phyloP scores from a whole-genome alignment of 495 filamentous ascomycete species.

The Penicillium mononematosum region DNA sequence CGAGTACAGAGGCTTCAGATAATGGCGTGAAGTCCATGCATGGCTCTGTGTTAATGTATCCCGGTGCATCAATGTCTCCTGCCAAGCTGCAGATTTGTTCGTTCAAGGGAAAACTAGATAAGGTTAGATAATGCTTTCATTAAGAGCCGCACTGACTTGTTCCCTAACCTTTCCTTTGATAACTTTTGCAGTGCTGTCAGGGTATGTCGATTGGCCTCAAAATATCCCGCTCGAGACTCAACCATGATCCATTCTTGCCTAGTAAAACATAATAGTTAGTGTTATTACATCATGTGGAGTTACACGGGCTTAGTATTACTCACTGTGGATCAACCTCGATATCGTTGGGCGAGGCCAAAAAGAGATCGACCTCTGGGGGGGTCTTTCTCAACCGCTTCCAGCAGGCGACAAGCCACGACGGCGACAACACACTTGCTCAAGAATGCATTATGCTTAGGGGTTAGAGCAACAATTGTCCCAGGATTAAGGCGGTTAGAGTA shows the following conservation, averaged over 20 bases:
- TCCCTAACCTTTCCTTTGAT: slow-evolving; percentile 55
- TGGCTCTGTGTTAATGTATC: slow-evolving; percentile 49
- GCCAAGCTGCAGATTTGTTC: slow-evolving; percentile 59
- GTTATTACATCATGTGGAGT: not conserved
- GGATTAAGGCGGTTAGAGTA: slow-evolving; percentile 70
- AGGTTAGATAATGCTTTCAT: slow-evolving; percentile 4
- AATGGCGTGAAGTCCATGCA: slow-evolving; percentile 46
- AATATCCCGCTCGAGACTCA: slow-evolving; percentile 68
- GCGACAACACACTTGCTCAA: slow-evolving; percentile 65
- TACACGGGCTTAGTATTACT: not conserved
- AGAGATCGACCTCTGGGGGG: slow-evolving; percentile 74
- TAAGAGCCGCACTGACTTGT: not conserved
- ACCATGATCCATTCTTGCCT: slow-evolving; percentile 71
- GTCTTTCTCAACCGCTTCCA: slow-evolving; percentile 57
- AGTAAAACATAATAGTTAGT: not conserved
- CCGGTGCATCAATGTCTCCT: slow-evolving; percentile 44
- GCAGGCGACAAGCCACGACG: slow-evolving; percentile 67
- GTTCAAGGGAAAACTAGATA: slow-evolving; percentile 56
- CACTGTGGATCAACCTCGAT: slow-evolving; percentile 62
- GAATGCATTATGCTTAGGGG: slow-evolving; percentile 63
- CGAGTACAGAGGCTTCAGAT: slow-evolving; percentile 11
- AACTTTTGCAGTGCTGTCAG: slow-evolving; percentile 74
- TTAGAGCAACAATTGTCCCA: slow-evolving; percentile 70
- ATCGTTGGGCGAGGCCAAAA: slow-evolving; percentile 62
- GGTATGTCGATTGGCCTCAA: slow-evolving; percentile 69